Conservation (phyloP, 2,329 filamentous ascomycete species). For the Alternaria incomplexa region DNA sequence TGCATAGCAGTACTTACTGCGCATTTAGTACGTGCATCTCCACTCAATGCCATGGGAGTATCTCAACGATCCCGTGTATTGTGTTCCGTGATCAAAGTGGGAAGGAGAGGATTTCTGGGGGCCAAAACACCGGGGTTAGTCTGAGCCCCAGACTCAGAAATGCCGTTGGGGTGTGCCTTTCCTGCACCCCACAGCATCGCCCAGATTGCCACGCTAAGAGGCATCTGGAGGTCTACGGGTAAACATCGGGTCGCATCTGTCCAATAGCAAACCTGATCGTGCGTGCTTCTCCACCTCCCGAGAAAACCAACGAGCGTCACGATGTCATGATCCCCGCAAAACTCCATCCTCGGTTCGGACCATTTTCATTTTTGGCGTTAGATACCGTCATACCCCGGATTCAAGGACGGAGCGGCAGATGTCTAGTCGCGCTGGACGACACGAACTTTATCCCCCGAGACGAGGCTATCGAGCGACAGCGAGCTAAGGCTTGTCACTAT, state of each 20-base stretch:
- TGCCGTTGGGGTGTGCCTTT: background rate
- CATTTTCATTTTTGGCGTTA: background rate
- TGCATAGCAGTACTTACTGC: background rate
- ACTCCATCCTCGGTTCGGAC: slow-evolving; percentile 2
- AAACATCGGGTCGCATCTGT: background rate
- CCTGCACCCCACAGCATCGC: slow-evolving; percentile 9
- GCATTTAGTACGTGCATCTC: background rate
- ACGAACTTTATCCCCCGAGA: background rate
- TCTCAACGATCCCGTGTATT: background rate
- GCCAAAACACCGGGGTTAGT: background rate
- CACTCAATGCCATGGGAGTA: background rate
- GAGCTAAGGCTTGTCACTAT: slow-evolving; percentile 1
- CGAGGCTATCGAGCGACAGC: background rate
- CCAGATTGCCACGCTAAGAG: slow-evolving; percentile 3
- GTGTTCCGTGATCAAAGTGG: background rate
- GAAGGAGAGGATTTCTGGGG: background rate
- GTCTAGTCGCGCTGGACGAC: background rate
- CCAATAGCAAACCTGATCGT: background rate
- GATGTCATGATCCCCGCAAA: slow-evolving; percentile 13
- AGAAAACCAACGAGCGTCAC: slow-evolving; percentile 1
- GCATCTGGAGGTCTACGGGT: background rate
- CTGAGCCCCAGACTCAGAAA: background rate
- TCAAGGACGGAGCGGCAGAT: slow-evolving; percentile 6
- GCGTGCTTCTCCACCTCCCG: slow-evolving; percentile 2
- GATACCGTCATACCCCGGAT: slow-evolving; percentile 10